Evolutionary conservation across 495 filamentous ascomycete species (phyloP), one percentile per base, ranked within the genome.

Genomic region (Corynascus novoguineensis): DNA sequence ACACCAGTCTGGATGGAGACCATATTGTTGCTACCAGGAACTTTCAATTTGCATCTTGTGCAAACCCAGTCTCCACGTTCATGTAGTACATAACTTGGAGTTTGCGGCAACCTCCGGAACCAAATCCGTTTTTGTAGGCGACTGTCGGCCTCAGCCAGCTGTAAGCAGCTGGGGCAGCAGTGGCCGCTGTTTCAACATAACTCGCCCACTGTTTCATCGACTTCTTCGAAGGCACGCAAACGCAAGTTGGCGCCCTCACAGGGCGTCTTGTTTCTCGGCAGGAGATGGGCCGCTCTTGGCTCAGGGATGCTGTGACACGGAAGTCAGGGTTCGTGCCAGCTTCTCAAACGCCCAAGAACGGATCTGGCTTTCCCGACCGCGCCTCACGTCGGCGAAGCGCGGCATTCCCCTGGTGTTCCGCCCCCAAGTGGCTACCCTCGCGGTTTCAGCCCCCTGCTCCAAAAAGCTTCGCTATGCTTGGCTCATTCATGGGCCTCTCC

Each of bases 391-490:
- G 55, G 17, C 14, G 32, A 40, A n/a, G 45, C 37, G 47, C 60
- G 52, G 44, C 46, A 59, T 22, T 24, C 25, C 62, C 50, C 57
- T 59, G 57, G 59, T 31, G 45, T 53, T 19, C 55, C 37, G 3
- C 15, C n/a, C 24, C 45, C 9, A 55, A 47, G 15, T 44, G 53
- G 61, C 60, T 25, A 48, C 54, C 10, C 28, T 55, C 45, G 60
- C 61, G 50, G 65, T 68, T 70, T 70, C 67, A 68, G 24, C 42
- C 59, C 61, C 63, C 45, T 55, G 65, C 38, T 11, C 25, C 29
- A 21, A 58, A 68, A 62, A 62, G 53, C 63, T 64, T 67, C 53
- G 55, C 42, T 31, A 22, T 49, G 14, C 34, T 41, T 25, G 21
- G 11, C 29, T 35, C 38, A 12, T 32, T 37, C 29, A 25, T 46